phyloP scores from a whole-genome alignment of 345 rosid genomes.

The Noccaea bulbosa region DNA sequence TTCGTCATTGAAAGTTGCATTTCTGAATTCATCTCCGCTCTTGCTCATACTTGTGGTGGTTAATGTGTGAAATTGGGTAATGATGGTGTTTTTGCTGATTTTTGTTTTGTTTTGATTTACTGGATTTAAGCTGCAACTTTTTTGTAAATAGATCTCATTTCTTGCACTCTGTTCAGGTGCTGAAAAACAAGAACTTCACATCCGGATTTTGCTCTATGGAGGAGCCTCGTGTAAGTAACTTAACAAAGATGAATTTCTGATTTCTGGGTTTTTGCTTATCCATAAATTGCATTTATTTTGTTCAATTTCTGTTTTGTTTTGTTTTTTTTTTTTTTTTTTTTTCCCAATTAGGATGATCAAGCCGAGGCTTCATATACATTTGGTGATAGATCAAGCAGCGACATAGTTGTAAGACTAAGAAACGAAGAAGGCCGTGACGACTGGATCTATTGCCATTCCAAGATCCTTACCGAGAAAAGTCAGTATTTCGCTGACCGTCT shows the following conservation, averaged over 20 bases:
- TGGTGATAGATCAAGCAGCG: constrained; percentile 83
- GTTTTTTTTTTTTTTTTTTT: constrained; percentile 6
- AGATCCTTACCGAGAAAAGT: constrained; percentile 67
- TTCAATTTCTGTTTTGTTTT: no score
- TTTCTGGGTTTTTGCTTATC: neutral
- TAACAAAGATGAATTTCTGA: neutral
- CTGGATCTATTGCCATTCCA: constrained; percentile 84
- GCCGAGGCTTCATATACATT: constrained; percentile 53
- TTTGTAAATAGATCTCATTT: constrained; percentile 13
- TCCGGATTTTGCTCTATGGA: constrained; percentile 30
- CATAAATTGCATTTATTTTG: no score
- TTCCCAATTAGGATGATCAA: constrained; percentile 43
- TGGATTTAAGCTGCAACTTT: neutral
- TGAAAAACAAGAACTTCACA: neutral
- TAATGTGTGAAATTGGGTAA: neutral
- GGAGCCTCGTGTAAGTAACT: constrained; percentile 41
- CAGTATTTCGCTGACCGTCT: constrained; percentile 86
- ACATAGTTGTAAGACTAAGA: constrained; percentile 83
- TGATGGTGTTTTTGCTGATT: constrained; percentile 14
- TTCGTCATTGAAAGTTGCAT: constrained; percentile 22
- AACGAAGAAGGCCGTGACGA: constrained; percentile 84
- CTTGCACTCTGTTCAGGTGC: constrained; percentile 31
- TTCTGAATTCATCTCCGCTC: constrained; percentile 22
- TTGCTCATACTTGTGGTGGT: neutral
- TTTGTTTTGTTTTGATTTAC: neutral